Conservation (phyloP, 2,329 filamentous ascomycete species). For the Ophiostoma sp. region DNA sequence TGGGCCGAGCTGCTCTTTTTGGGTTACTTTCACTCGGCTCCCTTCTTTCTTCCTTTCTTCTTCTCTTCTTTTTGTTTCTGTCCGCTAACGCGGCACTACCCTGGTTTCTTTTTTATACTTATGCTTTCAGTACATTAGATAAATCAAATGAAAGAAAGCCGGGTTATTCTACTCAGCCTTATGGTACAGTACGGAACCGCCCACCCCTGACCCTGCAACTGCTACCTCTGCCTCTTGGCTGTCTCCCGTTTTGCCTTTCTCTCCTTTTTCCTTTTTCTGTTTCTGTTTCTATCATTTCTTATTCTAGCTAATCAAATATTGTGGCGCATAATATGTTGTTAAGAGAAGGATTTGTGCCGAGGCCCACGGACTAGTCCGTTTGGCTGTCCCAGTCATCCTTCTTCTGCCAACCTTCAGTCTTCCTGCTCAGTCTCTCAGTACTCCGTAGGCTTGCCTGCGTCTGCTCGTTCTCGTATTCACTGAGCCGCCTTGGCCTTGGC, state of each 20-base stretch:
- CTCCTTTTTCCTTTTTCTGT: background rate
- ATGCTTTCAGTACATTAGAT: too few species aligned
- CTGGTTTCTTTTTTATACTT: background rate
- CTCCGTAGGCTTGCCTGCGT: background rate
- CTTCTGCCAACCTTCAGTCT: background rate
- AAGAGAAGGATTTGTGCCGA: constrained; percentile 2
- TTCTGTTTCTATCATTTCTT: background rate
- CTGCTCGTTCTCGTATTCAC: constrained; percentile 5
- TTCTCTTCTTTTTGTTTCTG: too few species aligned
- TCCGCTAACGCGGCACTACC: too few species aligned
- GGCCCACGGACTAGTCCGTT: background rate
- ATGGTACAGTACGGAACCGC: background rate
- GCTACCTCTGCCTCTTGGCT: too few species aligned
- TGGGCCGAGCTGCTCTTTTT: background rate
- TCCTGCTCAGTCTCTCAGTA: too few species aligned
- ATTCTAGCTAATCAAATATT: background rate
- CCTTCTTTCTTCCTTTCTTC: too few species aligned
- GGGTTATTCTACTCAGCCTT: constrained; percentile 1
- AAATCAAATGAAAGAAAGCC: background rate
- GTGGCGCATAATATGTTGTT: background rate
- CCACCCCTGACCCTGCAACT: background rate
- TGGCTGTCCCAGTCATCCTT: background rate
- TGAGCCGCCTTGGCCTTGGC: background rate
- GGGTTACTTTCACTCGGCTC: too few species aligned
- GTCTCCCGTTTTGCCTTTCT: background rate